Base-by-base conservation (phyloP, 2,329 filamentous ascomycete genomes). In the Nigrospora oryzae region DNA sequence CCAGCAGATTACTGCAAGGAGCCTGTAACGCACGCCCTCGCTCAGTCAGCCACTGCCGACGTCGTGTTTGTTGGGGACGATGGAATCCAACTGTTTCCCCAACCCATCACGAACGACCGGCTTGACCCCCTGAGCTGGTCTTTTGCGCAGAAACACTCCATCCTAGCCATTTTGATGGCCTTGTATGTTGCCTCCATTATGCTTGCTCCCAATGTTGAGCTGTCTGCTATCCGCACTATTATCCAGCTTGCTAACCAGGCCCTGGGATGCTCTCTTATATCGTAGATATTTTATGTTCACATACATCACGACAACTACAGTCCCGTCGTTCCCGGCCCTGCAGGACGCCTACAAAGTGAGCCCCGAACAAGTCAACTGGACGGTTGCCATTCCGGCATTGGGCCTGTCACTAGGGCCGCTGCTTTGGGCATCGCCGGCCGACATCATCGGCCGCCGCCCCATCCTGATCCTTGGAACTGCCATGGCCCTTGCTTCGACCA, bases 41-140 rank as follows among this genome's bases (percentile, higher is more conserved):
- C 36, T 5, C 6, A 14, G 1, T 3, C 28, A 2, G 13, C 2
- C 31, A 17, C 40, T 1, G 23, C 35, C 33, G 40, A 36, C 19
- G 19, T 28, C n/a, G 11, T 42, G 4, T 31, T 42, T 4, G 17
- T 36, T 17, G 33, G 40, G 14, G 12, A 42, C 11, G 40, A 38
- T 30, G 56, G 56, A 37, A 51, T 61, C 47, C 50, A 68, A 59
- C 65, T 65, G 39, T 51, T 68, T 64, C 53, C 59, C 3, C 58
- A 62, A 37, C 59, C 59, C 16, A 50, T 56, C 40, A 50, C 52
- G 16, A 53, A 60, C 17, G 73, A 76, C 50, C 53, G 62, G 1
- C 57, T 76, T 16, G 75, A 79, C 50, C 75, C 75, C n/a, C 58
- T 79, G 41, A 79, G 77, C 51, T 79, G 74, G 73, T 60, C 69